Base-by-base conservation (phyloP, 306 rosid species). In the Cucumis hystrix region DNA sequence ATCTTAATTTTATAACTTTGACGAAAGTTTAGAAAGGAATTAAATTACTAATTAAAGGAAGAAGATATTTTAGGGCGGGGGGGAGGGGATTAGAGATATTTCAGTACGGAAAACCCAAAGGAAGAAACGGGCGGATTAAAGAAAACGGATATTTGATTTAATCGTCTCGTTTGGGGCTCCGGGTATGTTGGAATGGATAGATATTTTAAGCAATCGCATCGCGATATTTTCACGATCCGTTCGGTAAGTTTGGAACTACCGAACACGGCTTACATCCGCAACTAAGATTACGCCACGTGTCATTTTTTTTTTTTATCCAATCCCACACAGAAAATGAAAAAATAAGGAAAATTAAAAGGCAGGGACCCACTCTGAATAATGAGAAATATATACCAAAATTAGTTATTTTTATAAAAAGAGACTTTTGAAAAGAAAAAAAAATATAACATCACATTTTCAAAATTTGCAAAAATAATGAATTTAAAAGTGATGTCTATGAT, bases 1-100 rank as follows among this genome's bases (percentile, higher is more conserved):
- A 37, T 4, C 40, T 43, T 9, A 43, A 43, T 1, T 2, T 43
- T 0, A 0, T 9, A 43, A 43, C 0, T 2, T 43, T 0, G 0
- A 43, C 0, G 6, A 49, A 49, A 49, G 15, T 47, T 12, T 3
- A 47, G 6, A 49, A 3, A 0, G 6, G 6, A 13, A 52, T 52
- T 16, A 52, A 52, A 55, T 18, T 55, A 55, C 1, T 6, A n/a
- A 55, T 55, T 55, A 0, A 20, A 57, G 18, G 1, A 25, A 5
- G 7, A 1, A 60, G 65, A 63, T 33, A 63, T 63, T 63, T 63
- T 15, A 0, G 20, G 1, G n/a, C n/a, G 43, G 8, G 21, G 6
- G 9, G 1, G 25, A 23, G 25, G 25, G 8, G 20, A 33, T 4
- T 5, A 33, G 6, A 63, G 69, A 63, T 63, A 33, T 63, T 63